Evolutionary conservation across 2,329 filamentous ascomycete species (phyloP).

Genomic region (Stemphylium beticola): DNA sequence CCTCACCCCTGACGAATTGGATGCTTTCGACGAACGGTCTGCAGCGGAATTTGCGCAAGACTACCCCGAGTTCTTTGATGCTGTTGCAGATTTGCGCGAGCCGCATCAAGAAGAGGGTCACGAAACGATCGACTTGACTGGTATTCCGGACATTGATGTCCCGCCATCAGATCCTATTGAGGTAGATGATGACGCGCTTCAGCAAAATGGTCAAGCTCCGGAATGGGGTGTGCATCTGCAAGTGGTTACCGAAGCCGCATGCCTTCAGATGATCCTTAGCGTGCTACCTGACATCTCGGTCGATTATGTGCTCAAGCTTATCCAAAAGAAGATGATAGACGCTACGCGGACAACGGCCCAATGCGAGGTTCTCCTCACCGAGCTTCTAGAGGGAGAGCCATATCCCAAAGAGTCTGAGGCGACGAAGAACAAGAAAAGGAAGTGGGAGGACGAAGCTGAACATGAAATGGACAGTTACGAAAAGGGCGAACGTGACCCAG

Average conservation of each 20-base stretch:
- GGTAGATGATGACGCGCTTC: neutral
- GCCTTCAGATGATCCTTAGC: slow-evolving; percentile 41
- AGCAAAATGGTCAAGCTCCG: neutral
- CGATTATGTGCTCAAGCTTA: slow-evolving; percentile 37
- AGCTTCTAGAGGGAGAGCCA: slow-evolving; percentile 37
- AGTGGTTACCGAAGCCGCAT: slow-evolving; percentile 32
- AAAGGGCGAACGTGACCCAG: slow-evolving; percentile 20
- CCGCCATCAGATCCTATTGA: slow-evolving; percentile 16
- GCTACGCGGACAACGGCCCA: slow-evolving; percentile 25
- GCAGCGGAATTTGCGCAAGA: slow-evolving; percentile 4
- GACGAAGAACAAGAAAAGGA: slow-evolving; percentile 39
- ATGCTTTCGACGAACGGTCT: slow-evolving; percentile 9
- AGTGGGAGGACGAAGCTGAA: slow-evolving; percentile 32
- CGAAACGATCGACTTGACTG: slow-evolving; percentile 30
- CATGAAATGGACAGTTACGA: slow-evolving; percentile 33
- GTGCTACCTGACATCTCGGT: slow-evolving; percentile 44
- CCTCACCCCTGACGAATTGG: slow-evolving; percentile 4
- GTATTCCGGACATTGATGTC: slow-evolving; percentile 31
- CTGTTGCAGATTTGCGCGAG: neutral
- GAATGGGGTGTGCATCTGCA: neutral
- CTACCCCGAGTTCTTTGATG: slow-evolving; percentile 8
- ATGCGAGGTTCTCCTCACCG: slow-evolving; percentile 37
- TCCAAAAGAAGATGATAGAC: slow-evolving; percentile 31
- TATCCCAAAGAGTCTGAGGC: slow-evolving; percentile 46
- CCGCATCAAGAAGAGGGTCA: slow-evolving; percentile 1